These are phyloP conservation scores for Fusarium sp. DNA, from an alignment of 2,329 filamentous ascomycete species.

Conservation along the genomic window DNA sequence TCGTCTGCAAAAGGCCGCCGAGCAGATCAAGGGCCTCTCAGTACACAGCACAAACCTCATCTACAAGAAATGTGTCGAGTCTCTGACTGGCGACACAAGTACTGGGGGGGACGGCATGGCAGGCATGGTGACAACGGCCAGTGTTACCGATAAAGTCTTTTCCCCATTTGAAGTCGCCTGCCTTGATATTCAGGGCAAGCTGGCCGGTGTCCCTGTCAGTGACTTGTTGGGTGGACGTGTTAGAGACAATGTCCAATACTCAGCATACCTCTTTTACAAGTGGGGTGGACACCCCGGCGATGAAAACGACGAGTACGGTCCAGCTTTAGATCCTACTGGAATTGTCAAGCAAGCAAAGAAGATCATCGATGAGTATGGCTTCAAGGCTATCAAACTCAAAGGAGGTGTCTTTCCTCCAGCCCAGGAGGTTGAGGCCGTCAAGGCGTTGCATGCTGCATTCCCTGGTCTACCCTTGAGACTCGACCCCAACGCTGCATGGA, in stretches of 20 bases:
- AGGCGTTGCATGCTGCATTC: conserved; percentile 52
- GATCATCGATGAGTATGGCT: conserved; percentile 56
- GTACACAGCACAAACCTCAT: conserved; percentile 80
- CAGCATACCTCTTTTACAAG: conserved; percentile 58
- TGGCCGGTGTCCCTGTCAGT: conserved; percentile 53
- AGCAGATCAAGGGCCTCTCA: conserved; percentile 45
- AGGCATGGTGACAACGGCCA: conserved; percentile 56
- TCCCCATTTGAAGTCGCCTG: conserved; percentile 58
- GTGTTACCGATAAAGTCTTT: conserved; percentile 55
- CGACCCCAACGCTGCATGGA: conserved; percentile 55
- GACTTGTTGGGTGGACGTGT: conserved; percentile 55
- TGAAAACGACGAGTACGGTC: conserved; percentile 54
- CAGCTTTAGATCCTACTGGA: conserved; percentile 51
- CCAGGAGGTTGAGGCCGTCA: conserved; percentile 54
- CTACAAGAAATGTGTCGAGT: conserved; percentile 85
- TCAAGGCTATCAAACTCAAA: conserved; percentile 58
- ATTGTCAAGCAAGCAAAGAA: conserved; percentile 51
- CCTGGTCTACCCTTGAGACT: conserved; percentile 51
- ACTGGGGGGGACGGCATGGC: conserved; percentile 70
- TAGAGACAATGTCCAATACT: conserved; percentile 55
- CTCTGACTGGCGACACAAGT: conserved; percentile 66
- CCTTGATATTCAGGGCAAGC: conserved; percentile 56
- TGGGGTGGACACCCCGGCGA: conserved; percentile 55
- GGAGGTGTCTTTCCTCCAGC: conserved; percentile 56
- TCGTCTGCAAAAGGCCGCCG: conserved; percentile 49